Percentiles rank a stretch among this genome's conserved stretches.
Evolutionary conservation across 164 flowering plant species (phyloP).

Genomic region (Tetracentron sinense): DNA sequence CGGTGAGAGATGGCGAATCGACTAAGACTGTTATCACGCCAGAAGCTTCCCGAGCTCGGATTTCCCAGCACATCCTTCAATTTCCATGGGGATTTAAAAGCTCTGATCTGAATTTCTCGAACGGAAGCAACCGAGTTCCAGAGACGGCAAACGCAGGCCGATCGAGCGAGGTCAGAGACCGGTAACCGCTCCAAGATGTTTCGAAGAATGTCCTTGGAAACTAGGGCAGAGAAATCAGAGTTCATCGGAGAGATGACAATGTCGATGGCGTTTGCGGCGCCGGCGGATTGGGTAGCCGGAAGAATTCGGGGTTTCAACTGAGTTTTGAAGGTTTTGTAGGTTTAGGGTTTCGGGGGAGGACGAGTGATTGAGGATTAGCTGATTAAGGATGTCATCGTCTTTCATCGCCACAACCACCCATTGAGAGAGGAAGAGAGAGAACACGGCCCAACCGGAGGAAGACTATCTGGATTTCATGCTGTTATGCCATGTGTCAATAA

Average conservation of each 20-base stretch:
- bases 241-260: conserved; percentile 62
- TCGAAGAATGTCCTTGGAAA: conserved; percentile 62
- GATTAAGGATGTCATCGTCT: conserved; percentile 16
- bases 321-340: not conserved
- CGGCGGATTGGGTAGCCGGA: conserved; percentile 6
- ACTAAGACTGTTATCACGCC: conserved; percentile 68
- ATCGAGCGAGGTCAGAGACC: conserved; percentile 68
- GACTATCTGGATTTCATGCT: no score
- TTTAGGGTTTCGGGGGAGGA: conserved; percentile 5
- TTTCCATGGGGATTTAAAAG: conserved; percentile 74
- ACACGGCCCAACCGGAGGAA: no score
- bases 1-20: conserved; percentile 81
- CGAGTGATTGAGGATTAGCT: conserved; percentile 6
- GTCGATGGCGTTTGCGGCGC: no score
- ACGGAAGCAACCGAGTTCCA: conserved; percentile 74
- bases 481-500: no score
- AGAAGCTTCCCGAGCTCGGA: conserved; percentile 67
- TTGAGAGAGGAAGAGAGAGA: no score
- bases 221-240: conserved; percentile 59
- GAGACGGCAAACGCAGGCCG: conserved; percentile 75
- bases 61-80: conserved; percentile 61
- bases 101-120: conserved; percentile 42
- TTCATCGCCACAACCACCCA: conserved; percentile 21
- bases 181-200: conserved; percentile 58
- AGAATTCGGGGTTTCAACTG: not conserved